phyloP scores from a whole-genome alignment of 169 alveolate genomes.

The Eimeria brunetti region DNA sequence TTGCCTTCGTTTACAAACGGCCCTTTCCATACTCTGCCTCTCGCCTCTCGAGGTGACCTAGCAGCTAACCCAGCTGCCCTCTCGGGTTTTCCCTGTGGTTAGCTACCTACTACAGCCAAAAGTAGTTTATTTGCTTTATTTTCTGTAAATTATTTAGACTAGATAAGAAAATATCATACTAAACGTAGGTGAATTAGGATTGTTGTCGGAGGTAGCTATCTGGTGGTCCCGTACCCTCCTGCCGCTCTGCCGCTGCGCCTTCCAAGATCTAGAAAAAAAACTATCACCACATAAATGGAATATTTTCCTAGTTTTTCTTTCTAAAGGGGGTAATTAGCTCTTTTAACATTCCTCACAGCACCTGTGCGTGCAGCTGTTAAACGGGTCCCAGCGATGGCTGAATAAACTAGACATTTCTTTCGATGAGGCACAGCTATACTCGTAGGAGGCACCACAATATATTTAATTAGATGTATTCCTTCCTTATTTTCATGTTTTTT shows the following conservation, averaged over 20 bases:
- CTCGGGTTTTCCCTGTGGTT: background rate
- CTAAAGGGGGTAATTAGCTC: background rate
- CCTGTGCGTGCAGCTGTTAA: background rate
- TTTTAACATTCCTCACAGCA: background rate
- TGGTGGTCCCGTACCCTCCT: background rate
- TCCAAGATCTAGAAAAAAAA: background rate
- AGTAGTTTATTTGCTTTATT: background rate
- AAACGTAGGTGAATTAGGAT: background rate
- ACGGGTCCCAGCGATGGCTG: background rate
- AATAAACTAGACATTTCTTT: background rate
- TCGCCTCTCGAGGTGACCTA: conserved; percentile 30
- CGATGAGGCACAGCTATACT: background rate
- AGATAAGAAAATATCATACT: background rate
- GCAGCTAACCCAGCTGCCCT: conserved; percentile 42
- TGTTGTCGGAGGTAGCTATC: background rate
- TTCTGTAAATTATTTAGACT: background rate
- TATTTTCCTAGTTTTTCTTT: background rate
- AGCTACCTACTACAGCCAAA: background rate
- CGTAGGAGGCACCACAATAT: background rate
- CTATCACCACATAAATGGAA: background rate
- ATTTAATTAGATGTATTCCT: background rate
- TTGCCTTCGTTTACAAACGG: background rate
- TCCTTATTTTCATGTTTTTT: background rate
- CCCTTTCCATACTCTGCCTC: background rate
- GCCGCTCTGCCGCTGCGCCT: conserved; percentile 13